phyloP scores from a whole-genome alignment of 2,329 filamentous ascomycete species.

The Aspergillus niger region DNA sequence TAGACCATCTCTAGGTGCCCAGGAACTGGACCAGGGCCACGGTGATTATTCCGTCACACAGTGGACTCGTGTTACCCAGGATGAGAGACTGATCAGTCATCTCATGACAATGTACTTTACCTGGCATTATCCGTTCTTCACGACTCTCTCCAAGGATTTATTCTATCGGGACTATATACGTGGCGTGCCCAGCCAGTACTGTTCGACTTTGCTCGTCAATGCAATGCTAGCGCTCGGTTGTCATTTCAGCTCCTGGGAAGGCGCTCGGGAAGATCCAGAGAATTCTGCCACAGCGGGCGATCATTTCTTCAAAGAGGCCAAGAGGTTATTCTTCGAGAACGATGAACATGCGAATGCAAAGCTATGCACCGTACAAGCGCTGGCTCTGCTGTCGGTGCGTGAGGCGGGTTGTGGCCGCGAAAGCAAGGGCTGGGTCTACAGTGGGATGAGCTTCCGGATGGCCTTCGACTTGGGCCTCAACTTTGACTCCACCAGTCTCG shows the following conservation, averaged over 20 bases:
- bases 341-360: conserved; percentile 90
- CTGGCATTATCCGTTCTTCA: conserved; percentile 97
- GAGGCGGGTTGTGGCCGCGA: conserved; percentile 94
- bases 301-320: conserved; percentile 94
- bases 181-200: conserved; percentile 73
- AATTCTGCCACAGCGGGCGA: conserved; percentile 88
- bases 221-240: conserved; percentile 90
- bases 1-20: conserved; percentile 43
- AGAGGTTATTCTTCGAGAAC: conserved; percentile 82
- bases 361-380: conserved; percentile 86
- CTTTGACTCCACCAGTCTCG: conserved; percentile 71
- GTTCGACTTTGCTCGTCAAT: conserved; percentile 87
- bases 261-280: conserved; percentile 68
- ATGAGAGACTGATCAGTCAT: conserved; percentile 77
- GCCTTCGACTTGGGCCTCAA: conserved; percentile 91
- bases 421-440: conserved; percentile 97
- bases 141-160: conserved; percentile 78
- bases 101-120: conserved; percentile 97
- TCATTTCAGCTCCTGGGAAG: conserved; percentile 80
- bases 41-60: conserved; percentile 71
- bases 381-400: conserved; percentile 92
- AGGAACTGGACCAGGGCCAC: conserved; percentile 51
- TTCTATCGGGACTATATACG: conserved; percentile 84
- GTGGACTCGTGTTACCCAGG: conserved; percentile 85
- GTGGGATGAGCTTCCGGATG: conserved; percentile 98